These are phyloP conservation scores for Podospora comata DNA, from an alignment of 495 filamentous ascomycete species.

Conservation along the genomic window DNA sequence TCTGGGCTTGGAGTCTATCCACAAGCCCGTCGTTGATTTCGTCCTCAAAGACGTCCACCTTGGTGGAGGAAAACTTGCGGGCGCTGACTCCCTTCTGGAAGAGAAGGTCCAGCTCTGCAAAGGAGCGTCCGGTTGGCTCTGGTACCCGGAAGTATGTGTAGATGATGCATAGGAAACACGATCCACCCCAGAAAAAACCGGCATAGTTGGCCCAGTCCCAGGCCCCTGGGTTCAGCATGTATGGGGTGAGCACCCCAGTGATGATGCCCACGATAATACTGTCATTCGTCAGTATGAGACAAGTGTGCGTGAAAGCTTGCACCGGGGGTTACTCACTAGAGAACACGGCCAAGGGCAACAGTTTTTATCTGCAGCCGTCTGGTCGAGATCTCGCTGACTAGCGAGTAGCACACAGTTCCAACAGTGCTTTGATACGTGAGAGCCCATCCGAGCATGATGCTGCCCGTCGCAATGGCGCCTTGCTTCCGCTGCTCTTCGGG, in stretches of 20 bases:
- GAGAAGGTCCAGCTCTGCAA: constrained; percentile 70
- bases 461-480: constrained; percentile 63
- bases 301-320: no score
- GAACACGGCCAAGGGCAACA: constrained; percentile 58
- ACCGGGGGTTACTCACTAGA: constrained; percentile 48
- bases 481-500: constrained; percentile 50
- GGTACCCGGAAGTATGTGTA: constrained; percentile 76
- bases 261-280: constrained; percentile 67
- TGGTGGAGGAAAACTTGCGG: constrained; percentile 62
- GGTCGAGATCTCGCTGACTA: constrained; percentile 72
- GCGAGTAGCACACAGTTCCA: constrained; percentile 74
- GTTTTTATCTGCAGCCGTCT: constrained; percentile 76
- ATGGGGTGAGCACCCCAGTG: constrained; percentile 66
- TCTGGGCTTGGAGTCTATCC: constrained; percentile 41
- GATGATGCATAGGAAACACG: constrained; percentile 68
- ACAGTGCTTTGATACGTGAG: constrained; percentile 73
- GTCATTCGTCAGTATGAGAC: neutral
- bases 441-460: constrained; percentile 70
- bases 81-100: constrained; percentile 65
- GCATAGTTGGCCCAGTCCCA: constrained; percentile 75
- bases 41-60: constrained; percentile 66
- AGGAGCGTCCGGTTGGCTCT: constrained; percentile 66
- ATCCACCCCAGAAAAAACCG: constrained; percentile 79
- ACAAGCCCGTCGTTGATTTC: constrained; percentile 51
- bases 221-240: constrained; percentile 70